Conservation (phyloP, 768 basidiomycete genomes). For the Chlorophyllum brunneum region DNA sequence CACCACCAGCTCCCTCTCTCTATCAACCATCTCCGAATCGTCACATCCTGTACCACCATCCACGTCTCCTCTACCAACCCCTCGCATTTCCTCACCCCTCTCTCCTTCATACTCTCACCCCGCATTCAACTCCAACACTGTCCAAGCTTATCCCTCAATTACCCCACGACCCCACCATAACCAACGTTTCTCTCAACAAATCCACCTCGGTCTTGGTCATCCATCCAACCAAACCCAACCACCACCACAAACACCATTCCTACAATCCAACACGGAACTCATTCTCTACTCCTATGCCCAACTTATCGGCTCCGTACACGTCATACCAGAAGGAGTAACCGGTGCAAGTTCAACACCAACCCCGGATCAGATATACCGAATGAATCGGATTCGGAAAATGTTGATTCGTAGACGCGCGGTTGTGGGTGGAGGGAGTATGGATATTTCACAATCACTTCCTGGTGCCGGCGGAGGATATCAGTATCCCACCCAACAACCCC, state of each 20-base stretch:
- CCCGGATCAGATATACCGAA: conserved; percentile 39
- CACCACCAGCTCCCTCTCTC: conserved; percentile 36
- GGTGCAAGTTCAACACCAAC: conserved; percentile 31
- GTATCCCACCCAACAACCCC: background rate
- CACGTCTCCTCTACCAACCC: conserved; percentile 33
- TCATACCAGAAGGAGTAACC: conserved; percentile 36
- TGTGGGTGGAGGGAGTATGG: conserved; percentile 78
- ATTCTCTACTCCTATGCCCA: conserved; percentile 87
- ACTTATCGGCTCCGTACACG: conserved; percentile 60
- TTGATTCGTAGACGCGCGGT: conserved; percentile 38
- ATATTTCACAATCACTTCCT: conserved; percentile 51
- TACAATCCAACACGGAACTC: conserved; percentile 54
- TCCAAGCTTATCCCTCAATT: conserved; percentile 24
- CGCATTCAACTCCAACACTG: conserved; percentile 26
- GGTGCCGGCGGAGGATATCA: background rate
- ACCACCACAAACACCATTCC: conserved; percentile 38
- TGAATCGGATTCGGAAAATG: conserved; percentile 45
- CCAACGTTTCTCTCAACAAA: conserved; percentile 21
- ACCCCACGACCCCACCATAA: conserved; percentile 13
- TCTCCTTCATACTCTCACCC: conserved; percentile 21
- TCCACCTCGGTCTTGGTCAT: conserved; percentile 43
- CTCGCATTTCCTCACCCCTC: conserved; percentile 24
- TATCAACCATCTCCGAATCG: conserved; percentile 13
- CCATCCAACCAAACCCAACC: conserved; percentile 23
- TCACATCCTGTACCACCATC: conserved; percentile 30